Evolutionary conservation across 108 stramenopile genomes (phyloP).

Genomic region (Chaetoceros muelleri): DNA sequence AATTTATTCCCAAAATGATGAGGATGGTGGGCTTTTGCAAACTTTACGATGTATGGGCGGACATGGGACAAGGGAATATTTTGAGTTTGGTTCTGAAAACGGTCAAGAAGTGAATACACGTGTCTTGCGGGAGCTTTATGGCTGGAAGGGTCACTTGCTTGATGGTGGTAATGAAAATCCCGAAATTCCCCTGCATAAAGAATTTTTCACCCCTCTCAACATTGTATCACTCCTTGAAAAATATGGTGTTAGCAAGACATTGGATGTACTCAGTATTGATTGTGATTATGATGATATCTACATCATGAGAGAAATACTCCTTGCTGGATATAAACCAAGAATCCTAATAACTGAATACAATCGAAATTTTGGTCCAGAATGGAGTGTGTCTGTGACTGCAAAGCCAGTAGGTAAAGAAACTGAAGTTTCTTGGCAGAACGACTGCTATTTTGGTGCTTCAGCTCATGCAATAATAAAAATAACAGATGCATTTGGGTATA

Average conservation of each 20-base stretch:
- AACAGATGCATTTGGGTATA: background rate
- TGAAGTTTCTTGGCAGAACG: background rate
- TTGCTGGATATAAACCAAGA: constrained; percentile 10
- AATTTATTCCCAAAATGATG: constrained; percentile 9
- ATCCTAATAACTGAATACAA: constrained; percentile 10
- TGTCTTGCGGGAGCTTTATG: constrained; percentile 7
- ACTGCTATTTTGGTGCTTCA: background rate
- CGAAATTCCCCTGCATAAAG: constrained; percentile 10
- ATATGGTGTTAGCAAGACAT: background rate
- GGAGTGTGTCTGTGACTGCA: background rate
- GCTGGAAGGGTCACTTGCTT: constrained; percentile 8
- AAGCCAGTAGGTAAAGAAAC: background rate
- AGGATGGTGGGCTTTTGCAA: constrained; percentile 8
- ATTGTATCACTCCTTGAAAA: constrained; percentile 9
- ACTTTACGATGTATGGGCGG: constrained; percentile 10
- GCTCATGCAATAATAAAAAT: background rate
- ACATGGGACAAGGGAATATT: constrained; percentile 14
- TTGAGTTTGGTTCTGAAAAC: constrained; percentile 13
- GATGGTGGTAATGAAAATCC: constrained; percentile 10
- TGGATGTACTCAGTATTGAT: constrained; percentile 10
- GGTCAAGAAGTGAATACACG: constrained; percentile 5
- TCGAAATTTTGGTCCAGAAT: constrained; percentile 5
- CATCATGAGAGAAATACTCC: constrained; percentile 3
- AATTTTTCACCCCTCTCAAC: constrained; percentile 8
- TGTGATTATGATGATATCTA: constrained; percentile 12